These are phyloP conservation scores for Phytophthora tentaculata DNA, from an alignment of 352 stramenopile species.

Conservation along the genomic window DNA sequence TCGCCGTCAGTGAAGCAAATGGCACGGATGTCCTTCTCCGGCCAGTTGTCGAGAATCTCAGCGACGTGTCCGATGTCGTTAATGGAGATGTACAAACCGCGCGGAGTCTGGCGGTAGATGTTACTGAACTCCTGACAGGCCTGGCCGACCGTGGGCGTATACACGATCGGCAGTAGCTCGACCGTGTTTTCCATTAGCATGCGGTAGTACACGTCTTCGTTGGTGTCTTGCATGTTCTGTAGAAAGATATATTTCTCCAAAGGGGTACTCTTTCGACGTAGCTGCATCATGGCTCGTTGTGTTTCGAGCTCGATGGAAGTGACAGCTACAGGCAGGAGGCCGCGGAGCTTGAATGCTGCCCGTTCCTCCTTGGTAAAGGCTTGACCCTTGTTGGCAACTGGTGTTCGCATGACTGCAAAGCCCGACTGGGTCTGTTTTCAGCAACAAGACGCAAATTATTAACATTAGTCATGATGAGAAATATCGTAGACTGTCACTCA, in stretches of 20 bases:
- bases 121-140: conserved; percentile 91
- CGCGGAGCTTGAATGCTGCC: conserved; percentile 66
- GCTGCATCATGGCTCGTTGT: conserved; percentile 82
- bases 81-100: conserved; percentile 93
- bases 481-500: conserved; percentile 8
- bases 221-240: conserved; percentile 89
- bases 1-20: conserved; percentile 98
- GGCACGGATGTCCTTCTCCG: conserved; percentile 94
- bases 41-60: conserved; percentile 96
- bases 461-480: conserved; percentile 2
- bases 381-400: conserved; percentile 93
- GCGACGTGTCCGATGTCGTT: conserved; percentile 84
- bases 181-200: conserved; percentile 89
- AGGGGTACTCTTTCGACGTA: conserved; percentile 78
- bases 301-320: conserved; percentile 90
- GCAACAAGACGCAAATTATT: not conserved
- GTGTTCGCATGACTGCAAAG: conserved; percentile 69
- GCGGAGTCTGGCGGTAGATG: conserved; percentile 89
- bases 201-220: conserved; percentile 93
- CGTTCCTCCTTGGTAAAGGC: conserved; percentile 93
- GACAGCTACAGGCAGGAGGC: conserved; percentile 89
- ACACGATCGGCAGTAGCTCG: conserved; percentile 97
- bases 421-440: conserved; percentile 15
- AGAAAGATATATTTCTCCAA: conserved; percentile 96
- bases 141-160: conserved; percentile 97